Conservation (phyloP, 192 early-diverging fungal species). For the Podila horticola region DNA sequence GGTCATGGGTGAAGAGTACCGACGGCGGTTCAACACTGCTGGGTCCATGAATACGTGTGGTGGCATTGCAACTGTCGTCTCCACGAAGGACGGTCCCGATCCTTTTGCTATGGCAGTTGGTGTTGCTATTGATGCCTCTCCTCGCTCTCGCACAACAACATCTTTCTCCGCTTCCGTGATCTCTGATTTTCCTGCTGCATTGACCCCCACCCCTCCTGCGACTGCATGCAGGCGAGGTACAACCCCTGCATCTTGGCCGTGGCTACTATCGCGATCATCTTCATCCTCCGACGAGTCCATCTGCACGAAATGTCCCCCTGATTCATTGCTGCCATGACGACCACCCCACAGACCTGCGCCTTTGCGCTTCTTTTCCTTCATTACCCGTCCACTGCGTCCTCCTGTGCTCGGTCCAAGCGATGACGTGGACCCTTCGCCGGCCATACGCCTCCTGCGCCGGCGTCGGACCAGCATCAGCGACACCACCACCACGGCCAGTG, state of each 20-base stretch:
- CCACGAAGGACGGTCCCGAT: background rate
- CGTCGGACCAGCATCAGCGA: conserved; percentile 20
- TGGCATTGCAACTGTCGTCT: conserved; percentile 1
- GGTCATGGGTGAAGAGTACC: background rate
- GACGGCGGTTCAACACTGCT: background rate
- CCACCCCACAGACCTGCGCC: background rate
- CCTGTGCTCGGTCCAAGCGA: background rate
- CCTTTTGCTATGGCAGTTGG: background rate
- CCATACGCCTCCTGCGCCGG: conserved; percentile 8
- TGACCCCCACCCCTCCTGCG: too few species aligned
- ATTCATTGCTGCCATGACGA: background rate
- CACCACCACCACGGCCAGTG: conserved; percentile 13
- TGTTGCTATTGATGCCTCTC: background rate
- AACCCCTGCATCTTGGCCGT: background rate
- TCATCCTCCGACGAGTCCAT: conserved; percentile 19
- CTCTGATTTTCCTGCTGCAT: too few species aligned
- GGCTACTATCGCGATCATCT: background rate
- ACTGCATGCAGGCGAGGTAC: too few species aligned
- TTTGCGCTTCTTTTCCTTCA: conserved; percentile 10
- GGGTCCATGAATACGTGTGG: background rate
- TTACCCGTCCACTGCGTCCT: background rate
- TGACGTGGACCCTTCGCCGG: background rate
- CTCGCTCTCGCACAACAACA: background rate
- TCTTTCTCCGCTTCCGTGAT: too few species aligned
- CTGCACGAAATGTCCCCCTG: conserved; percentile 31